Conservation (phyloP, 306 rosid genomes). For the Glycine tomentella region DNA sequence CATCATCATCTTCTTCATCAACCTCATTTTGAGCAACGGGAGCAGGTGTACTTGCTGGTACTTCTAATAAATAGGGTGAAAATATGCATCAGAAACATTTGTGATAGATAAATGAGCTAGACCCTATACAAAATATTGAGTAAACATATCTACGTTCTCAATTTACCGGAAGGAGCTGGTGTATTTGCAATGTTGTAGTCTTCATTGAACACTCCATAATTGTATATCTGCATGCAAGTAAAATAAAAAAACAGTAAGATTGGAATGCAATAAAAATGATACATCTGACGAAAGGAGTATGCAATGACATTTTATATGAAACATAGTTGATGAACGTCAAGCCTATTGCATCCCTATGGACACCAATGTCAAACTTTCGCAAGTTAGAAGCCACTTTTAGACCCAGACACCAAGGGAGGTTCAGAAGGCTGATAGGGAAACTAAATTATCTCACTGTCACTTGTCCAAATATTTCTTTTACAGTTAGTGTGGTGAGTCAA, state of each 20-base stretch:
- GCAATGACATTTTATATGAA: neutral
- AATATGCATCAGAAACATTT: conserved; percentile 22
- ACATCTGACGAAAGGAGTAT: neutral
- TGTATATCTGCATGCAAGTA: conserved; percentile 62
- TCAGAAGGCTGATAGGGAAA: neutral
- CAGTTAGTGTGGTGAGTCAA: neutral
- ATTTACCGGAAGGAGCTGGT: conserved; percentile 83
- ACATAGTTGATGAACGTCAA: neutral
- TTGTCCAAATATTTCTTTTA: neutral
- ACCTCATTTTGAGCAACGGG: conserved; percentile 63
- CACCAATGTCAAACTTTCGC: neutral
- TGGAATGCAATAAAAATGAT: conserved; percentile 5
- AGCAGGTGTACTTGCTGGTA: conserved; percentile 78
- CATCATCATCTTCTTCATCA: conserved; percentile 66
- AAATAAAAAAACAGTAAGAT: conserved; percentile 7
- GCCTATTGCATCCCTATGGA: neutral
- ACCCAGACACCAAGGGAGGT: neutral
- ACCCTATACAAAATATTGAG: neutral
- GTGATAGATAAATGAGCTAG: neutral
- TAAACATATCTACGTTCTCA: conserved; percentile 9
- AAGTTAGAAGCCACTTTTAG: neutral
- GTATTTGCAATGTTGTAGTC: conserved; percentile 90
- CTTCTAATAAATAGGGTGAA: conserved; percentile 49
- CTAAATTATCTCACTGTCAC: neutral
- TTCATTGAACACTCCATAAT: conserved; percentile 69